Conservation (phyloP, 169 alveolate species). For the Eimeria zaria region DNA sequence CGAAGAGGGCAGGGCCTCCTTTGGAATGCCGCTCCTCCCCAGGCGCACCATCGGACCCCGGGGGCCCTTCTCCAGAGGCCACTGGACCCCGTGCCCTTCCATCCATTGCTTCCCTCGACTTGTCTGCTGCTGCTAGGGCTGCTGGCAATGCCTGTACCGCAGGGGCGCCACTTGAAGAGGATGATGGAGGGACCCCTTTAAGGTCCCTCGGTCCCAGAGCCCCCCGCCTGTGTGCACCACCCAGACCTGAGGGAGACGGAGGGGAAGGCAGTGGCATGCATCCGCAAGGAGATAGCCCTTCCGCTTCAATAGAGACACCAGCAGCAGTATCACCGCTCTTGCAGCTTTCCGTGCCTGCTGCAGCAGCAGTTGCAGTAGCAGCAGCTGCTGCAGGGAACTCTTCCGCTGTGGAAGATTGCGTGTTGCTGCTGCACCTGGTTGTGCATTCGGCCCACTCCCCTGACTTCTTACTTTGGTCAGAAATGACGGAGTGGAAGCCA, state of each 20-base stretch:
- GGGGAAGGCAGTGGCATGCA: constrained; percentile 15
- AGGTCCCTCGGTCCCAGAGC: constrained; percentile 47
- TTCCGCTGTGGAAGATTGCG: constrained; percentile 14
- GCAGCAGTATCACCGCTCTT: constrained; percentile 6
- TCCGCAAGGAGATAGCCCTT: constrained; percentile 24
- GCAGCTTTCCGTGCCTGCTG: not conserved
- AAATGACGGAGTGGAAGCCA: constrained; percentile 64
- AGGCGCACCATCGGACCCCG: not conserved
- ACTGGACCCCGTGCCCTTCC: not conserved
- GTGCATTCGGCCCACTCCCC: constrained; percentile 68
- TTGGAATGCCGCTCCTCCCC: not conserved
- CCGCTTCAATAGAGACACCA: not conserved
- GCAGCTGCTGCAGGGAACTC: constrained; percentile 12
- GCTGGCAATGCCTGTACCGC: not conserved
- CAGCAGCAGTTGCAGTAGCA: constrained; percentile 8
- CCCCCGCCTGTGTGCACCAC: constrained; percentile 39
- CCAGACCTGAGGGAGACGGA: constrained; percentile 64
- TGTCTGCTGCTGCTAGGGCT: not conserved
- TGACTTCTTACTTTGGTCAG: constrained; percentile 64
- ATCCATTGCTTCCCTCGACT: not conserved
- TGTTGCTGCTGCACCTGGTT: constrained; percentile 56
- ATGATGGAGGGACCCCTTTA: not conserved
- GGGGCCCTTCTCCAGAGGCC: constrained; percentile 5
- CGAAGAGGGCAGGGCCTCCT: constrained; percentile 23
- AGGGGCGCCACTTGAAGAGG: constrained; percentile 1